A percentile compares a stretch with the other conserved stretches of the same genome.
phyloP scores from a whole-genome alignment of 2,329 filamentous ascomycete genomes.

The Cladophialophora psammophila region DNA sequence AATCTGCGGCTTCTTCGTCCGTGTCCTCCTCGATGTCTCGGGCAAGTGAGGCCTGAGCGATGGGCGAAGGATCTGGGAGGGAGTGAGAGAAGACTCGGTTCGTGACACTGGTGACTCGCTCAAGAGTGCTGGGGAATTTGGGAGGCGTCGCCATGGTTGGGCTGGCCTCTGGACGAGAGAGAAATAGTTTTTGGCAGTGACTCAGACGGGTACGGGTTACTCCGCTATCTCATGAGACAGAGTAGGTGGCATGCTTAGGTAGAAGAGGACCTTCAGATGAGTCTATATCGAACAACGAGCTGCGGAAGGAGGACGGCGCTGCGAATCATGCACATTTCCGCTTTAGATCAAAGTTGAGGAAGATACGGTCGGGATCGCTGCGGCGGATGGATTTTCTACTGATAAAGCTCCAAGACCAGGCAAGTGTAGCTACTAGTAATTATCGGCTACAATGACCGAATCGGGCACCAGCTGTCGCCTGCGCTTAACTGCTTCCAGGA shows the following conservation, averaged over 20 bases:
- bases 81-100: conserved; percentile 45
- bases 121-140: conserved; percentile 26
- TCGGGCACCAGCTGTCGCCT: conserved; percentile 10
- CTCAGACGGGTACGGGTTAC: conserved; percentile 10
- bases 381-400: background rate
- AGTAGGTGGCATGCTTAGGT: conserved; percentile 26
- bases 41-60: conserved; percentile 71
- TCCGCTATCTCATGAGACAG: conserved; percentile 1
- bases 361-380: background rate
- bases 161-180: background rate
- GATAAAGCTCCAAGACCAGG: conserved; percentile 18
- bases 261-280: background rate
- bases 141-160: conserved; percentile 32
- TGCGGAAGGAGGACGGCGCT: background rate
- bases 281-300: background rate
- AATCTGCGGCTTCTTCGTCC: conserved; percentile 53
- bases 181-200: conserved; percentile 11
- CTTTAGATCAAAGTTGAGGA: conserved; percentile 5
- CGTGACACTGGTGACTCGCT: conserved; percentile 36
- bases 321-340: background rate
- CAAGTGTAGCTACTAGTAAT: conserved; percentile 1
- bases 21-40: conserved; percentile 71
- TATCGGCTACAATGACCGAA: conserved; percentile 21
- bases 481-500: conserved; percentile 3
- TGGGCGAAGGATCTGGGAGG: conserved; percentile 67